phyloP scores from a whole-genome alignment of 2,329 filamentous ascomycete genomes.

The Fusarium nodosum region DNA sequence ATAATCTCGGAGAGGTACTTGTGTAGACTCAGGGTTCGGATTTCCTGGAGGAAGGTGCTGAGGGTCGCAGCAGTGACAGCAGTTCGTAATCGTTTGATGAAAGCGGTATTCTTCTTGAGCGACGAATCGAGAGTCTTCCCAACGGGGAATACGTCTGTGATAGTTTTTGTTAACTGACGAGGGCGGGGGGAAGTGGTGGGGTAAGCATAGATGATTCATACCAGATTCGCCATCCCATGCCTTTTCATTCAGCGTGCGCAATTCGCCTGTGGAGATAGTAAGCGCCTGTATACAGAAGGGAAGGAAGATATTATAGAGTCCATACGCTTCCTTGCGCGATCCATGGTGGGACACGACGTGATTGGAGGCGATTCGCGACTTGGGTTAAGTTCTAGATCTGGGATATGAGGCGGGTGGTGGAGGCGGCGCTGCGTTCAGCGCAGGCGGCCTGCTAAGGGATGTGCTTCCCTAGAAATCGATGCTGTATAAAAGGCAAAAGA shows the following conservation, averaged over 20 bases:
- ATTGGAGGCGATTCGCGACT: slow-evolving; percentile 47
- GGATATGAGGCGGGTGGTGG: slow-evolving; percentile 37
- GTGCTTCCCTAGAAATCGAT: slow-evolving; percentile 54
- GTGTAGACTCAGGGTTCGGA: slow-evolving; percentile 89
- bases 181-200: slow-evolving; percentile 34
- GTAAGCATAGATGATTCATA: slow-evolving; percentile 57
- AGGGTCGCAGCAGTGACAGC: slow-evolving; percentile 85
- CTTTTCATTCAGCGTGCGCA: slow-evolving; percentile 87
- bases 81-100: slow-evolving; percentile 95
- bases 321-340: slow-evolving; percentile 75
- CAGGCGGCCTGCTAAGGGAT: slow-evolving; percentile 60
- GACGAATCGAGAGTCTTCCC: slow-evolving; percentile 89
- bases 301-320: slow-evolving; percentile 19
- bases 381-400: slow-evolving; percentile 34
- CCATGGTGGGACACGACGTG: slow-evolving; percentile 64
- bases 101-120: slow-evolving; percentile 97
- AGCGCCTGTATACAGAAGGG: slow-evolving; percentile 19
- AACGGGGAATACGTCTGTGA: slow-evolving; percentile 83
- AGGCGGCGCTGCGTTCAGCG: slow-evolving; percentile 63
- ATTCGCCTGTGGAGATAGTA: slow-evolving; percentile 74
- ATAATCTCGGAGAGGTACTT: slow-evolving; percentile 98
- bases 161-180: slow-evolving; percentile 36
- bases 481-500: slow-evolving; percentile 54
- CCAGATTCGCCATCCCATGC: slow-evolving; percentile 92
- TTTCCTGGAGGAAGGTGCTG: slow-evolving; percentile 88